Evolutionary conservation across 163 green algal species (phyloP).

Genomic region (Prototheca cutis): DNA sequence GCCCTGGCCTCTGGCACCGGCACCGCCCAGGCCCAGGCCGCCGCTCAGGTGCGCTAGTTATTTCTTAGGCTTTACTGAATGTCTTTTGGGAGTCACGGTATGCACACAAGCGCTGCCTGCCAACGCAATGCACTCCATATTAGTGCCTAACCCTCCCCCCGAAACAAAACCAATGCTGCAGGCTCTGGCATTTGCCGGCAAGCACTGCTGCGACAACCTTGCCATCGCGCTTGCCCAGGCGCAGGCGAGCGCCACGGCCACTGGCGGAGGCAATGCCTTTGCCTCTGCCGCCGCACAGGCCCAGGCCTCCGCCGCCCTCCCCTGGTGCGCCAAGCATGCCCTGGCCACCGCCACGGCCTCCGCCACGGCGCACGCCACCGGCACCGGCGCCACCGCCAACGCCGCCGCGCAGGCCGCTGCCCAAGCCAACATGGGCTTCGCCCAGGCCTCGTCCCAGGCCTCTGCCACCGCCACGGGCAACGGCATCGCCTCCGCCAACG

Average conservation of each 20-base stretch:
- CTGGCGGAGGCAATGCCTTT: not conserved
- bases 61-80: no score
- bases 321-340: conserved; percentile 1
- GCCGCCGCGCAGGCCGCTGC: not conserved
- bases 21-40: not conserved
- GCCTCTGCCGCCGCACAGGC: not conserved
- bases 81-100: no score
- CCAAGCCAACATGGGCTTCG: not conserved
- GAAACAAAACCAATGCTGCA: no score
- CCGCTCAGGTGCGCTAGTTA: no score
- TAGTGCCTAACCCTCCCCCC: no score
- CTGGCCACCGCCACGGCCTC: not conserved
- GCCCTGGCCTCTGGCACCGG: not conserved
- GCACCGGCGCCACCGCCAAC: not conserved
- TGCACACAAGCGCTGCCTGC: no score
- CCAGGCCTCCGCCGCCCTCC: conserved; percentile 1
- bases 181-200: conserved; percentile 4
- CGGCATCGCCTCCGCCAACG: not conserved
- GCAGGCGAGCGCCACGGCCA: not conserved
- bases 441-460: conserved; percentile 1
- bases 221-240: not conserved
- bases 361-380: not conserved
- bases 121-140: no score
- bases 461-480: not conserved
- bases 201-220: conserved; percentile 6